Evolutionary conservation across 176 grass and related monocot genomes (phyloP).

Genomic region (Thalia dealbata): DNA sequence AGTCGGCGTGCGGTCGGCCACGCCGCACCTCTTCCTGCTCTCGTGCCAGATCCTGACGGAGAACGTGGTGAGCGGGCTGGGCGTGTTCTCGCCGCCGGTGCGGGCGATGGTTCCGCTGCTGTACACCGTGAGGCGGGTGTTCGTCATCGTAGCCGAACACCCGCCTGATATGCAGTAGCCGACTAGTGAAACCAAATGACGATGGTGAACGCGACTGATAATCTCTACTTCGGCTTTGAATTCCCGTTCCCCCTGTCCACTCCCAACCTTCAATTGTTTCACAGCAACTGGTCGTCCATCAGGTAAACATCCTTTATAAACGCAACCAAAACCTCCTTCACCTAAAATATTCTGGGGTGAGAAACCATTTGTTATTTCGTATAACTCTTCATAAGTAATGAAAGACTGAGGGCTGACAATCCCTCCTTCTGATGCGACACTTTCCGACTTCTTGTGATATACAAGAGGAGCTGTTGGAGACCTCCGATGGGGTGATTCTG

Average conservation of each 20-base stretch:
- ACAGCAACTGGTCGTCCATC: slow-evolving; percentile 17
- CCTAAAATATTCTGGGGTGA: slow-evolving; percentile 26
- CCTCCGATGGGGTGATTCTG: slow-evolving; percentile 21
- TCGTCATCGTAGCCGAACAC: slow-evolving; percentile 62
- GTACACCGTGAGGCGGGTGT: slow-evolving; percentile 72
- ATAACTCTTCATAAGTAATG: slow-evolving; percentile 27
- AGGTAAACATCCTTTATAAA: slow-evolving; percentile 28
- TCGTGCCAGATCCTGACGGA: slow-evolving; percentile 90
- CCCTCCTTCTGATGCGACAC: slow-evolving; percentile 46
- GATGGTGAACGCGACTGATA: slow-evolving; percentile 35
- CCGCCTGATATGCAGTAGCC: slow-evolving; percentile 23
- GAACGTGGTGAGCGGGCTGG: slow-evolving; percentile 60
- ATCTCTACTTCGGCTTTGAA: slow-evolving; percentile 30
- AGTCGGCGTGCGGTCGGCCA: slow-evolving; percentile 54
- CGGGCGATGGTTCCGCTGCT: slow-evolving; percentile 63
- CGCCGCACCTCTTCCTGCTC: slow-evolving; percentile 85
- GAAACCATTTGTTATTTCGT: slow-evolving; percentile 22
- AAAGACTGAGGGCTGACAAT: slow-evolving; percentile 36
- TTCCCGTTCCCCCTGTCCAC: slow-evolving; percentile 20
- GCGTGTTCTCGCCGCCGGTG: slow-evolving; percentile 69
- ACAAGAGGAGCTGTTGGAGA: slow-evolving; percentile 35
- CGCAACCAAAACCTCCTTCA: slow-evolving; percentile 32
- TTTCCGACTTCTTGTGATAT: slow-evolving; percentile 39
- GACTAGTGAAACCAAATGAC: slow-evolving; percentile 27
- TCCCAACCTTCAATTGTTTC: slow-evolving; percentile 28